Base-by-base conservation (phyloP, 257 asterid genomes). In the Solanum microdontum region DNA sequence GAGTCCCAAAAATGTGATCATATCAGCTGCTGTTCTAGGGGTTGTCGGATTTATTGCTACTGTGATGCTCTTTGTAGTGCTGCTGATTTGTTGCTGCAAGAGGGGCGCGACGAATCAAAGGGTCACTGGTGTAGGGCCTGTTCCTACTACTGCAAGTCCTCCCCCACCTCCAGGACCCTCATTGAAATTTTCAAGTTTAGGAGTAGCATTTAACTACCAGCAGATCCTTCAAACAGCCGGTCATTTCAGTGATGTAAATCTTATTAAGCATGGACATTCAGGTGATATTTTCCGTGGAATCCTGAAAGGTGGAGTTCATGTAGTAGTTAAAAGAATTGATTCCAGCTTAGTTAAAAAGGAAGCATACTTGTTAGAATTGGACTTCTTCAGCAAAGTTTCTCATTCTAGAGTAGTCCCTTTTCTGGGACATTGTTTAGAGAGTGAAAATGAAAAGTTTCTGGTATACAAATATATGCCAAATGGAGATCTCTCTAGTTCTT, bases 361-460 rank as follows among this genome's bases (percentile, higher is more conserved):
- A 89, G 86, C 93, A 3, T 91, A 93, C 90, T 55, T 91, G 92
- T 88, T 85, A 48, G 99, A 97, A 84, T 89, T 97, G 91, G 96
- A 91, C 68, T 83, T 96, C 75, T 93, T 95, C 88, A 90, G 93
- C 91, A 94, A 91, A 90, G 89, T 95, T 84, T 95, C 97, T 68
- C 95, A 95, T 89, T 91, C 96, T 82, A 92, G 99, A 88, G 88
- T 97, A 64, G 97, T 97, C 32, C 97, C 97, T 68, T 92, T 95
- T 36, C 88, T 97, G 85, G 99, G 99, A 80, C 95, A 95, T 90
- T 96, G 98, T 87, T 90, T 96, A 95, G 99, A 93, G 91, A 93
- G 93, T 73, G 99, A 96, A 88, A 90, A 91, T 15, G 97, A 94
- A 90, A 96, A 94, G 92, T 94, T 93, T 93, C 89, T 97, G 82